Percentiles rank a stretch among this genome's conserved stretches.
Evolutionary conservation across 805 yeast genomes (phyloP).

Genomic region (Wickerhamomyces sydowiorum): DNA sequence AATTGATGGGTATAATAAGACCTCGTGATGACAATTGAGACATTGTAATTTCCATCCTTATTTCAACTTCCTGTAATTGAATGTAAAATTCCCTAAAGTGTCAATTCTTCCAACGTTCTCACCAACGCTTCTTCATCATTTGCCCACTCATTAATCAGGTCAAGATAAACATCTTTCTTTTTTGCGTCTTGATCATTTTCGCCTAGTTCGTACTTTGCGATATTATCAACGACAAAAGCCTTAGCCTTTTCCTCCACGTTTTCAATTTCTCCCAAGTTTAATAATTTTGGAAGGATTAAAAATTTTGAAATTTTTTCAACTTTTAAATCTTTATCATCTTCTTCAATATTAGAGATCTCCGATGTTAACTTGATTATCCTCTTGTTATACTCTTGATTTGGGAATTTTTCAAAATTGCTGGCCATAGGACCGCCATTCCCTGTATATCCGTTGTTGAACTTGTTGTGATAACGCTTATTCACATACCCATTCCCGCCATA

Average conservation of each 20-base stretch:
- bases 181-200: not conserved
- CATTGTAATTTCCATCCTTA: too few relatives aligned
- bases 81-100: not conserved
- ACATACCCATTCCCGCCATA: not conserved
- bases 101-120: not conserved
- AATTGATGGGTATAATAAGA: too few relatives aligned
- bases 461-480: not conserved
- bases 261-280: not conserved
- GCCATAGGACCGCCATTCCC: not conserved
- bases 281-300: conserved; percentile 3
- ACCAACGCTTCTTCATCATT: conserved; percentile 1
- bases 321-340: not conserved
- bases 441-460: not conserved
- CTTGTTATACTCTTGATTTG: not conserved
- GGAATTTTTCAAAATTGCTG: not conserved
- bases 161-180: conserved; percentile 5
- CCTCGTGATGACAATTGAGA: too few relatives aligned
- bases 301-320: conserved; percentile 2
- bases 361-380: not conserved
- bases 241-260: not conserved
- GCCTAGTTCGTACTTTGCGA: not conserved
- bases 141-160: conserved; percentile 13
- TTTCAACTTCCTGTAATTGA: too few relatives aligned
- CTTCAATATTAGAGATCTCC: too few relatives aligned
- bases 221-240: not conserved